Base-by-base conservation (phyloP, 75 land plant genomes). In the Cupressus sempervirens region DNA sequence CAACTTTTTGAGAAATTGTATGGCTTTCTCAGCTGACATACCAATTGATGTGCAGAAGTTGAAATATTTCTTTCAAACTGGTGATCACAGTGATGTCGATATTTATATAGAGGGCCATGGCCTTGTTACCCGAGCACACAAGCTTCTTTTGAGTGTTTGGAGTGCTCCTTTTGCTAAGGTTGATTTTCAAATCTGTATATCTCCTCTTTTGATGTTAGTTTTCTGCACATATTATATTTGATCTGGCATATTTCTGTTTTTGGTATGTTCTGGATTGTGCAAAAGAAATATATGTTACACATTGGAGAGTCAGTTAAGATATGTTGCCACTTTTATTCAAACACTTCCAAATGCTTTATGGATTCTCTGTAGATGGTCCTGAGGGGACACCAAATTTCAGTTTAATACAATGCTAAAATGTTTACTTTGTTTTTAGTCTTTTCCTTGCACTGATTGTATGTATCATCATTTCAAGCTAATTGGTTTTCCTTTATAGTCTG, bases 141-240 rank as follows among this genome's bases (percentile, higher is more conserved):
- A 86, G 87, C 85, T 96, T 41, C 85, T 98, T 76, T 88, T 98
- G 14, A 91, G 98, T 77, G 89, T 95, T 46, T 96, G 95, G 95
- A 96, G 99, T 84, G 70, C 83, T 32, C 98, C 98, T 68, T 94
- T 98, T 90, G 90, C 90, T 46, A 98, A 96, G 96, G 99, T 97
- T 79, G 12, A 26, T 41, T 79, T 45, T 43, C 29, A 7, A 10
- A 43, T 3, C 46, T 45, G 30, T 45, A 3, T 45, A 29, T 45
- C 81, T 79, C 46, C 26, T 43, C 14, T 41, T 43, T 45, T 26
- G 26, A 11, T 46, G 20, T 79, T 79, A 45, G 81, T 14, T 9
- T 26, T 40, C 45, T 45, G 26, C 4, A 79, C 13, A 2, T 79
- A 79, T 79, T 41, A 45, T 76, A 23, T 79, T 79, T 23, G 26